phyloP scores from a whole-genome alignment of 2,329 filamentous ascomycete species.

The Whalleya microplaca region DNA sequence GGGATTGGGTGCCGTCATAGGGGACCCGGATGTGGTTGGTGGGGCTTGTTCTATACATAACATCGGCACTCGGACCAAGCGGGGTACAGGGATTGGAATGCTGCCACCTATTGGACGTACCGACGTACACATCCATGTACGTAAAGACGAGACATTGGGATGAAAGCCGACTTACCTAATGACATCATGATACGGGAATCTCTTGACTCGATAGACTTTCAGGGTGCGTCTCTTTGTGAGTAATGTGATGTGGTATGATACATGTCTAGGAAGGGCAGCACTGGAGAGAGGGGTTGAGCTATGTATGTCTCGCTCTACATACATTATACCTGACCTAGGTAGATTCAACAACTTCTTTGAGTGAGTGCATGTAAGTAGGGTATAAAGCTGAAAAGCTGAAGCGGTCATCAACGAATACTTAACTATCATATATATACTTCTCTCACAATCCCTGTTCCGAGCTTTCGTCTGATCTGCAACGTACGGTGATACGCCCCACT shows the following conservation, averaged over 20 bases:
- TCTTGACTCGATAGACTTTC: not conserved
- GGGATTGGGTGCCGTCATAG: not conserved
- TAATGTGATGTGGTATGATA: not conserved
- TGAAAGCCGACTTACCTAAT: not conserved
- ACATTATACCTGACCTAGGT: too few species aligned
- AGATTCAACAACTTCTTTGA: constrained; percentile 1
- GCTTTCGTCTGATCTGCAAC: not conserved
- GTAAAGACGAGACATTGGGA: not conserved
- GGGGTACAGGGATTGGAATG: constrained; percentile 6
- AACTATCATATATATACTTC: not conserved
- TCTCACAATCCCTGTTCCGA: constrained; percentile 1
- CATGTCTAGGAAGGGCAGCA: not conserved
- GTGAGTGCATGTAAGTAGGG: too few species aligned
- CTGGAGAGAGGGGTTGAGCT: too few species aligned
- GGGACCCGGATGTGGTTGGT: constrained; percentile 7
- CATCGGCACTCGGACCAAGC: constrained; percentile 8
- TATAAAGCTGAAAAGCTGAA: not conserved
- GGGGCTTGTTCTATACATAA: constrained; percentile 9
- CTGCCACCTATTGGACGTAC: too few species aligned
- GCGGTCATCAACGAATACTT: not conserved
- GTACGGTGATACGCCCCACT: not conserved
- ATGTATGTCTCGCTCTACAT: not conserved
- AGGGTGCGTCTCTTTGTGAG: not conserved
- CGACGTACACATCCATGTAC: too few species aligned
- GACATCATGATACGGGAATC: not conserved